phyloP scores from a whole-genome alignment of 352 stramenopile genomes.

The Pythium dissimile region DNA sequence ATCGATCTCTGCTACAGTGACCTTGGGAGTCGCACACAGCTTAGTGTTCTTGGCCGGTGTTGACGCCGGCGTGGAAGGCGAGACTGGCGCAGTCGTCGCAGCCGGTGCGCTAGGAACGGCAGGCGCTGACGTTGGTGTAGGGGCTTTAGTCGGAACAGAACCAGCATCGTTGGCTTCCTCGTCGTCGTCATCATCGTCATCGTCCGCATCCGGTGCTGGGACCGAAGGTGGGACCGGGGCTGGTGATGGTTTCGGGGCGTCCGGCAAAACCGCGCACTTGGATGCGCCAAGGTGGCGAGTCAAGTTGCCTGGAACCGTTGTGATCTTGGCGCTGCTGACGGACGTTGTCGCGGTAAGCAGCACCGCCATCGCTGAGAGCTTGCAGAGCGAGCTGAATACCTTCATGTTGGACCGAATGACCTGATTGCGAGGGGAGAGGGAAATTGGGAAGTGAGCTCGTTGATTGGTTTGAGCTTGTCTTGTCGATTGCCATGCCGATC shows the following conservation, averaged over 20 bases:
- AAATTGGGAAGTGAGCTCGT: constrained; percentile 3
- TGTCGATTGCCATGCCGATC: too few species aligned
- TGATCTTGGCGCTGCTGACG: background rate
- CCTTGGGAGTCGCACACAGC: constrained; percentile 39
- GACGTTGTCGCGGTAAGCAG: constrained; percentile 2
- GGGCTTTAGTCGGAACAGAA: too few species aligned
- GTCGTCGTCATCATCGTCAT: constrained; percentile 10
- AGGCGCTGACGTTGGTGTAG: background rate
- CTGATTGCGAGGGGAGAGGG: background rate
- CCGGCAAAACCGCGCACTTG: constrained; percentile 4
- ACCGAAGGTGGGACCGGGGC: too few species aligned
- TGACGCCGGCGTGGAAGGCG: background rate
- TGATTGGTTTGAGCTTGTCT: background rate
- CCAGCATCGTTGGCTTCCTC: background rate
- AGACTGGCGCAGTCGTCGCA: constrained; percentile 1
- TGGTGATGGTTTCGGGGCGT: constrained; percentile 4
- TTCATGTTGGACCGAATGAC: constrained; percentile 2
- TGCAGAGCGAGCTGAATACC: constrained; percentile 8
- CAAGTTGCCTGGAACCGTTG: background rate
- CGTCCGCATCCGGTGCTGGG: constrained; percentile 21
- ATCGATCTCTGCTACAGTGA: constrained; percentile 38
- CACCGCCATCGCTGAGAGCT: constrained; percentile 15
- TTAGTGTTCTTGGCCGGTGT: constrained; percentile 22
- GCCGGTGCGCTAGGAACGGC: background rate
- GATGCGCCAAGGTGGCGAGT: constrained; percentile 13